Evolutionary conservation across 2,329 filamentous ascomycete genomes (phyloP), one percentile per base, ranked within the genome.

Genomic region (Sporothrix humicola): DNA sequence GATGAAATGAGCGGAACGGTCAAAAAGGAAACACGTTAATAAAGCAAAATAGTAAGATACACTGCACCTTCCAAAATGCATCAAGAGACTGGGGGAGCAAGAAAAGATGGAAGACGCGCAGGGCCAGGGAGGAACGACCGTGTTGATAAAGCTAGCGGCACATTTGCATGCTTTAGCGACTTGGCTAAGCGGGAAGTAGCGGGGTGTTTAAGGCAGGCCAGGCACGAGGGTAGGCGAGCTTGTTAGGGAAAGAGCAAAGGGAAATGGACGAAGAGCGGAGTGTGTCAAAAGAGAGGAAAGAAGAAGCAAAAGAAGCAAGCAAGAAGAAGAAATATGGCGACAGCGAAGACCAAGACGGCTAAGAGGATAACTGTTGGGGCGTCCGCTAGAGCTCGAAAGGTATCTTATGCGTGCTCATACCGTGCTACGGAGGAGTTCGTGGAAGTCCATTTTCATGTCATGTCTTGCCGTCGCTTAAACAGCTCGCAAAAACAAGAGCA

Each of bases 111-210:
- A 37, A 37, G 13, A 26, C 23, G 23, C 23, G 23, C 23, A 26
- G 23, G 23, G 23, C 23, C 56, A 59, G 20, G 58, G 3, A 17
- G 58, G 31, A 42, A 63, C 31, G 15, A 63, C n/a, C 37, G 48
- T n/a, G 54, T 44, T 68, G 56, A 69, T 46, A 68, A 26, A 44
- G 61, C 68, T 56, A 61, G 26, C 37, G 54, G 48, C 63, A 15
- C n/a, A 58, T 56, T 70, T 52, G 63, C 59, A 54, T 73, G 59
- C 42, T 73, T 69, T 74, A 74, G 73, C 70, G 73, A 72, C 63
- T 58, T 69, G 69, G 26, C 65, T 54, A 70, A 69, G 68, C 69
- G 72, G 73, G 68, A 70, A 72, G 71, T 58, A 54, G 63, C 52
- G 54, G 69, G 73, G 73, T 26, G 48, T 26, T 59, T 37, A 31